These are phyloP conservation scores for Acacia acuminata DNA, from an alignment of 306 rosid genomes.

Conservation along the genomic window DNA sequence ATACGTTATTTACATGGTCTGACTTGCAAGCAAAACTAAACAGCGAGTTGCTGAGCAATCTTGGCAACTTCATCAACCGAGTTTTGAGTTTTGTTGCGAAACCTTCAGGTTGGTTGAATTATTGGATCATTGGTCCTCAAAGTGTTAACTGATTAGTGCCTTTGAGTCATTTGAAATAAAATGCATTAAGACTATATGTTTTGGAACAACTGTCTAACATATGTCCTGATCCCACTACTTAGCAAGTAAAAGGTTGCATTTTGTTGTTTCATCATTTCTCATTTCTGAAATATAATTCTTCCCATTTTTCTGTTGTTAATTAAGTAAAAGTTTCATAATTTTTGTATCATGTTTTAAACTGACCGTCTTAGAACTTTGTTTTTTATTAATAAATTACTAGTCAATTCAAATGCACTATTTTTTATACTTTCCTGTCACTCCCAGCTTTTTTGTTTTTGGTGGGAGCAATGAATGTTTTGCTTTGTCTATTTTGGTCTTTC, in stretches of 20 bases:
- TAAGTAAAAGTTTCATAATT: not conserved
- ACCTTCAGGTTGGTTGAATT: constrained; percentile 80
- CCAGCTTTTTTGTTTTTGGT: not conserved
- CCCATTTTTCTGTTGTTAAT: not conserved
- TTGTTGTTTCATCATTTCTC: not conserved
- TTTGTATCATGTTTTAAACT: not conserved
- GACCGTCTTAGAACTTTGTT: not conserved
- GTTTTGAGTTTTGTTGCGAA: constrained; percentile 95
- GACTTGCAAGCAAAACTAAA: constrained; percentile 96
- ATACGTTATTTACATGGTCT: constrained; percentile 86
- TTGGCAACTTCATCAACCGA: constrained; percentile 91
- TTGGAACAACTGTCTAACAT: constrained; percentile 17
- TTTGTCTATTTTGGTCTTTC: not conserved
- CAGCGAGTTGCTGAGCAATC: constrained; percentile 79
- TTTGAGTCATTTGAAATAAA: constrained; percentile 2
- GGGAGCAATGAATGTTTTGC: not conserved
- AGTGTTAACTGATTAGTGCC: constrained; percentile 24
- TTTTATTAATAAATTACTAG: not conserved
- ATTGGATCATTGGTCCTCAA: constrained; percentile 15
- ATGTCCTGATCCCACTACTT: constrained; percentile 11
- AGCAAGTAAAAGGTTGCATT: not conserved
- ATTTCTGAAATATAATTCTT: not conserved
- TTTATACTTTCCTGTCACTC: not conserved
- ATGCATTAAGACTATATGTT: constrained; percentile 17
- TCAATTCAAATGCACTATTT: not conserved